Conservation (phyloP, 2,329 filamentous ascomycete genomes). For the Xylariaceae sp. region DNA sequence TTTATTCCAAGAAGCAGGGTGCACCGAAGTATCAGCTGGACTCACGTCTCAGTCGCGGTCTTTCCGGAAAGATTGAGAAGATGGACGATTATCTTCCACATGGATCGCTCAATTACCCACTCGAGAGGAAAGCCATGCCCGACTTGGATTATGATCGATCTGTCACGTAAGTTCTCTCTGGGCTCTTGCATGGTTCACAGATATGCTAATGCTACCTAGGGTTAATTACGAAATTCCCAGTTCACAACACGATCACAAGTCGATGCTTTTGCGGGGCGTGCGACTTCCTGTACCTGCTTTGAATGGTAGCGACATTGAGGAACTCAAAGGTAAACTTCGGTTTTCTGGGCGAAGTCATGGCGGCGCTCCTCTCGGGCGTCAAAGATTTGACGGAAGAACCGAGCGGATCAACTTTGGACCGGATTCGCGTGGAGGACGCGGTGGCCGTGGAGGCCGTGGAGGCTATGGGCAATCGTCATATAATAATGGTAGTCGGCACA, state of each 20-base stretch:
- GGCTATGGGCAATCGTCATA: slow-evolving; percentile 27
- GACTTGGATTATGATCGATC: slow-evolving; percentile 81
- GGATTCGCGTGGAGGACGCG: slow-evolving; percentile 23
- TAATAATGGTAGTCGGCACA: slow-evolving; percentile 42
- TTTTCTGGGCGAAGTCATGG: slow-evolving; percentile 66
- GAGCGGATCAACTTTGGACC: slow-evolving; percentile 29
- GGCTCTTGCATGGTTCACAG: slow-evolving; percentile 1
- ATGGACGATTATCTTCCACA: slow-evolving; percentile 82
- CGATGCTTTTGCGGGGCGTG: slow-evolving; percentile 85
- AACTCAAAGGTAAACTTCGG: slow-evolving; percentile 61
- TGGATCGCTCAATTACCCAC: slow-evolving; percentile 71
- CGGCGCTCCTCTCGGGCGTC: slow-evolving; percentile 54
- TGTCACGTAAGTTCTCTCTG: slow-evolving; percentile 61
- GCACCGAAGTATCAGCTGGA: slow-evolving; percentile 66
- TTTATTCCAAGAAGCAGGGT: slow-evolving; percentile 87
- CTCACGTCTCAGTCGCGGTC: slow-evolving; percentile 67
- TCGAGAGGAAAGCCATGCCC: slow-evolving; percentile 68
- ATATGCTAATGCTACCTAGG: slow-evolving; percentile 43
- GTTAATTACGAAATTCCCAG: slow-evolving; percentile 82
- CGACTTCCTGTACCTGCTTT: slow-evolving; percentile 69
- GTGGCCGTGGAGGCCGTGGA: slow-evolving; percentile 17
- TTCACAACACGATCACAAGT: slow-evolving; percentile 74
- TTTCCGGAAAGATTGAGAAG: slow-evolving; percentile 77
- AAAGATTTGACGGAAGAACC: slow-evolving; percentile 23
- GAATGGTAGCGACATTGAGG: slow-evolving; percentile 70